These are phyloP conservation scores for Vitis rupestris DNA, from an alignment of 164 flowering plant species.

Conservation along the genomic window DNA sequence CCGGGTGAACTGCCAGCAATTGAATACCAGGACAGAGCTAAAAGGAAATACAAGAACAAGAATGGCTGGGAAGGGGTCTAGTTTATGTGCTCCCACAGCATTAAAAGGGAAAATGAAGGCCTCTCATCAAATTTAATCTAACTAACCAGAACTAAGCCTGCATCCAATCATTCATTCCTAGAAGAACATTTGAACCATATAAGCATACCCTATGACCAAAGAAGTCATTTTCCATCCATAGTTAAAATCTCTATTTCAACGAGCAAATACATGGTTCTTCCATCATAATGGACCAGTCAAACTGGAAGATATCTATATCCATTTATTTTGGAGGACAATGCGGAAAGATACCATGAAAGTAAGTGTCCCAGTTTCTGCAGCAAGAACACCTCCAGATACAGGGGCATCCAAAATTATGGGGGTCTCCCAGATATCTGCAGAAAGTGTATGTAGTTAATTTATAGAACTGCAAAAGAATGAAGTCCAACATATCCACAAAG, in stretches of 20 bases:
- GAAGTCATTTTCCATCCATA: too few species aligned
- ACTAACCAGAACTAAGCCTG: not conserved
- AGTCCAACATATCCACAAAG: not conserved
- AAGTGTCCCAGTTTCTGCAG: slow-evolving; percentile 89
- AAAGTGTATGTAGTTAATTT: slow-evolving; percentile 4
- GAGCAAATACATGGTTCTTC: not conserved
- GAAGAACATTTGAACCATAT: not conserved
- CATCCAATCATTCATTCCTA: not conserved
- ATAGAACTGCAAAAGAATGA: not conserved
- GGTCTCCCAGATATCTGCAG: slow-evolving; percentile 31
- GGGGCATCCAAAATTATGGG: slow-evolving; percentile 95
- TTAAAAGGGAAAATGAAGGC: not conserved
- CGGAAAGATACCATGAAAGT: slow-evolving; percentile 79
- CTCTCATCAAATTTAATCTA: not conserved
- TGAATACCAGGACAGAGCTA: not conserved
- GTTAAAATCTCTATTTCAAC: too few species aligned
- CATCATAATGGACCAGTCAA: not conserved
- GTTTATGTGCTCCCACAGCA: not conserved
- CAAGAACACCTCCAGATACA: slow-evolving; percentile 93
- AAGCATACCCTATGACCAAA: too few species aligned
- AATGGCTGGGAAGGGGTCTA: not conserved
- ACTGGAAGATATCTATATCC: not conserved
- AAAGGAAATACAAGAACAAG: not conserved
- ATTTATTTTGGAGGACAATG: slow-evolving; percentile 4
- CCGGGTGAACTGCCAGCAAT: too few species aligned